Evolutionary conservation across 2,329 filamentous ascomycete species (phyloP).

Genomic region (Periglandula ipomoeae): DNA sequence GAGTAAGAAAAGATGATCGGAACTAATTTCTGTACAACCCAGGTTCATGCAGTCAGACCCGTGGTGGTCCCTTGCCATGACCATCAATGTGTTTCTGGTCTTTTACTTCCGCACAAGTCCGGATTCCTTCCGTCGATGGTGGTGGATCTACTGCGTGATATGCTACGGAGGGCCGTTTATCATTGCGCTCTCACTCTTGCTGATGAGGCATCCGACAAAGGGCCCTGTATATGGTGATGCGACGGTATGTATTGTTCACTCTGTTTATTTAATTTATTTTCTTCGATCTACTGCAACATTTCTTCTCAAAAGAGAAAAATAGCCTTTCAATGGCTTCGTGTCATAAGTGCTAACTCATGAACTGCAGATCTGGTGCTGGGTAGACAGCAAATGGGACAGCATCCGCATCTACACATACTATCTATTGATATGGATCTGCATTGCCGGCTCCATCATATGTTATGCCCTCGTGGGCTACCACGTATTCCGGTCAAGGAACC

Average conservation of each 20-base stretch:
- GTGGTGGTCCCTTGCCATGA: slow-evolving; percentile 75
- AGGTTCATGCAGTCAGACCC: slow-evolving; percentile 70
- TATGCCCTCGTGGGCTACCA: slow-evolving; percentile 50
- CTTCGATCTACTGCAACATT: too few species aligned
- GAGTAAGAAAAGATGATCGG: too few species aligned
- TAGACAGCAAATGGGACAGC: slow-evolving; percentile 42
- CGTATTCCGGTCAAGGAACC: slow-evolving; percentile 49
- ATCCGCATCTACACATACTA: slow-evolving; percentile 54
- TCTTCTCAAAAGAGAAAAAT: too few species aligned
- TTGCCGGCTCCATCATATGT: slow-evolving; percentile 42
- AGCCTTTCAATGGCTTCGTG: too few species aligned
- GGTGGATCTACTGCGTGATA: slow-evolving; percentile 59
- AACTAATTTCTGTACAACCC: slow-evolving; percentile 17
- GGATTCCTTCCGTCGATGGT: slow-evolving; percentile 61
- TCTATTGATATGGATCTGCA: slow-evolving; percentile 52
- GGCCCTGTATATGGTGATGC: slow-evolving; percentile 45
- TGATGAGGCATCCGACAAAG: slow-evolving; percentile 33
- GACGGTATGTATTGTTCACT: slow-evolving; percentile 40
- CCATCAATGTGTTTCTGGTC: slow-evolving; percentile 67
- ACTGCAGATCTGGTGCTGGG: slow-evolving; percentile 53
- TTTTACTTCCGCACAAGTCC: slow-evolving; percentile 52
- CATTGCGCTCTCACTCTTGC: slow-evolving; percentile 56
- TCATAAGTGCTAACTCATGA: background rate
- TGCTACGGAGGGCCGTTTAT: slow-evolving; percentile 66
- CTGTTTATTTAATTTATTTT: too few species aligned